These are phyloP conservation scores for Sordariomycetes sp. DNA, from an alignment of 2,329 filamentous ascomycete genomes.

Conservation along the genomic window DNA sequence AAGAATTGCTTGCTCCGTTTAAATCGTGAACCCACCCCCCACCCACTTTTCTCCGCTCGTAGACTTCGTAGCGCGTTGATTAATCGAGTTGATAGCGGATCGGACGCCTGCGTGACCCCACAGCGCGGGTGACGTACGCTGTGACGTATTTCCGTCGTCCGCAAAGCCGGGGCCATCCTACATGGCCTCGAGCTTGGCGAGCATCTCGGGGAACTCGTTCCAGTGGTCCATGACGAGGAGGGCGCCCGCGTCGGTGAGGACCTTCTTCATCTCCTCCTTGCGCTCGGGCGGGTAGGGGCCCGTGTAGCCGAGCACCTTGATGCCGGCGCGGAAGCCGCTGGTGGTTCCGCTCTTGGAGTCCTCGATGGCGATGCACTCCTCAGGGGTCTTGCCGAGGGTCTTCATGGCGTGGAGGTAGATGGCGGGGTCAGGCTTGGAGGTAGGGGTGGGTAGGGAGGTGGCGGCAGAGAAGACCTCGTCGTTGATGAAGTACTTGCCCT, in stretches of 20 bases:
- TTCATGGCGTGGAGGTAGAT: constrained; percentile 75
- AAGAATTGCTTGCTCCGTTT: neutral
- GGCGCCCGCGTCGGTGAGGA: constrained; percentile 50
- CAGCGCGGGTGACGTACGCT: neutral
- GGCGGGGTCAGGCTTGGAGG: constrained; percentile 82
- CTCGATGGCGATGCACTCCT: constrained; percentile 72
- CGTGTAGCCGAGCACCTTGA: constrained; percentile 76
- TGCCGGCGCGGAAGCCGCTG: constrained; percentile 62
- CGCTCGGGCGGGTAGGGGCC: constrained; percentile 58
- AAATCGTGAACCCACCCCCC: neutral
- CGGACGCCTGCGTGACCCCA: neutral
- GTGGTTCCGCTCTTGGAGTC: constrained; percentile 80
- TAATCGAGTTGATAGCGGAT: neutral
- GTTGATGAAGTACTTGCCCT: constrained; percentile 69
- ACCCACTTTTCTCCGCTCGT: neutral
- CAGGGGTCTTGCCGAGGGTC: constrained; percentile 58
- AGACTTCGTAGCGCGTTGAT: neutral
- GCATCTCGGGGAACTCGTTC: constrained; percentile 38
- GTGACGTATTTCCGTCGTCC: neutral
- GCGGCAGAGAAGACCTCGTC: constrained; percentile 75
- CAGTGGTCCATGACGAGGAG: constrained; percentile 51
- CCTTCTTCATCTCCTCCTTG: constrained; percentile 53
- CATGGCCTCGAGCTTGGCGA: constrained; percentile 34
- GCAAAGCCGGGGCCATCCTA: constrained; percentile 8
- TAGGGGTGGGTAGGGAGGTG: constrained; percentile 66